phyloP scores from a whole-genome alignment of 2,329 filamentous ascomycete genomes.

The Pseudopyricularia javanii region DNA sequence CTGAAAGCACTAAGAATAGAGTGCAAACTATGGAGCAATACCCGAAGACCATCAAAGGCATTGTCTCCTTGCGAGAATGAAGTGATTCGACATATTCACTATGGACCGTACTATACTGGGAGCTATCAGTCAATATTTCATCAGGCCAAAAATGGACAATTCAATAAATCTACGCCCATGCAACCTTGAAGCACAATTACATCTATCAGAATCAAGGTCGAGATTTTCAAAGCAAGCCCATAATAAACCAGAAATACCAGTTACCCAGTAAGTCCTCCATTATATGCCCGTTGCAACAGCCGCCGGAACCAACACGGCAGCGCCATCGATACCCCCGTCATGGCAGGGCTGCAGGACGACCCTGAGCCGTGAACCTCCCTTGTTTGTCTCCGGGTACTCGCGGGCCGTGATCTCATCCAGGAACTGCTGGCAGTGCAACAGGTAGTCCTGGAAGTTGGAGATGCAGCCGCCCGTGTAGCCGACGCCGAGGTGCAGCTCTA shows the following conservation, averaged over 20 bases:
- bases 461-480: slow-evolving; percentile 75
- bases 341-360: slow-evolving; percentile 43
- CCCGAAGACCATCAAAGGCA: no score
- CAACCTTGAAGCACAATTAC: no score
- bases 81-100: no score
- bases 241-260: neutral
- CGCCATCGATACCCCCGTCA: slow-evolving; percentile 49
- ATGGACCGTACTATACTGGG: no score
- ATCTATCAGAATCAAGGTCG: neutral
- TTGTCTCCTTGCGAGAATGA: no score
- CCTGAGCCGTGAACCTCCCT: slow-evolving; percentile 18
- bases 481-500: slow-evolving; percentile 49
- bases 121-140: no score
- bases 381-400: slow-evolving; percentile 19
- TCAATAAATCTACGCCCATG: no score
- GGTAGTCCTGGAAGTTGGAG: slow-evolving; percentile 64
- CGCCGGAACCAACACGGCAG: slow-evolving; percentile 44
- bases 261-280: neutral
- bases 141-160: no score
- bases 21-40: no score
- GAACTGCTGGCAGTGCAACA: slow-evolving; percentile 56
- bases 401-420: slow-evolving; percentile 40
- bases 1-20: no score
- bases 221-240: neutral
- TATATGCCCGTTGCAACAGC: slow-evolving; percentile 16